A percentile compares a stretch with the other conserved stretches of the same genome.
phyloP scores from a whole-genome alignment of 192 early-diverging fungal genomes.

The Coemansia sp. region DNA sequence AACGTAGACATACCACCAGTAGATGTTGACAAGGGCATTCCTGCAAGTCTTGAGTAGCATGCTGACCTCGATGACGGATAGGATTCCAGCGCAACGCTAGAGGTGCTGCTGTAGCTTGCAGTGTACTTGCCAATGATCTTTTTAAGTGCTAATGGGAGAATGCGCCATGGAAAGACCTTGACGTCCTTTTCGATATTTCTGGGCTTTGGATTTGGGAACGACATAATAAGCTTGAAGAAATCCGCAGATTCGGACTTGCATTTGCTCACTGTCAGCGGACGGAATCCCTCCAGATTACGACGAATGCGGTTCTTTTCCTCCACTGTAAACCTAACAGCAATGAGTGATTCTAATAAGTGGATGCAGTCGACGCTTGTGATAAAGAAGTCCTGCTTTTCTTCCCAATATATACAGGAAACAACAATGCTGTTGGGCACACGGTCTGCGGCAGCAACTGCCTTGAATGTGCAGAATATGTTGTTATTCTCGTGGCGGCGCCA shows the following conservation, averaged over 20 bases:
- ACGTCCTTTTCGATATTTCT: constrained; percentile 88
- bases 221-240: constrained; percentile 85
- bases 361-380: constrained; percentile 81
- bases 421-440: constrained; percentile 66
- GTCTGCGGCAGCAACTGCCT: constrained; percentile 59
- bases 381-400: constrained; percentile 70
- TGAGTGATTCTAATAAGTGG: constrained; percentile 70
- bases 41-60: constrained; percentile 25
- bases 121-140: constrained; percentile 80
- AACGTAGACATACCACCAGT: constrained; percentile 35
- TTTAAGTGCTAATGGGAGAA: constrained; percentile 65
- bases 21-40: constrained; percentile 20
- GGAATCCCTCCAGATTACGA: constrained; percentile 79
- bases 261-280: constrained; percentile 76
- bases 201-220: constrained; percentile 77
- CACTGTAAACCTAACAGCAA: constrained; percentile 72
- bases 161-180: constrained; percentile 82
- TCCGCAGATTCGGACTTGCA: constrained; percentile 71
- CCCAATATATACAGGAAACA: constrained; percentile 82
- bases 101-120: constrained; percentile 48
- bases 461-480: constrained; percentile 66
- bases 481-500: constrained; percentile 68
- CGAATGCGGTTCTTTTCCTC: constrained; percentile 88
- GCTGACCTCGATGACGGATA: constrained; percentile 16
- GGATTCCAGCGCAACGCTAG: constrained; percentile 29